Percentiles rank a stretch among this genome's conserved stretches.
Conservation (phyloP, 1,284 basidiomycete species). For the Leccinum insolens region DNA sequence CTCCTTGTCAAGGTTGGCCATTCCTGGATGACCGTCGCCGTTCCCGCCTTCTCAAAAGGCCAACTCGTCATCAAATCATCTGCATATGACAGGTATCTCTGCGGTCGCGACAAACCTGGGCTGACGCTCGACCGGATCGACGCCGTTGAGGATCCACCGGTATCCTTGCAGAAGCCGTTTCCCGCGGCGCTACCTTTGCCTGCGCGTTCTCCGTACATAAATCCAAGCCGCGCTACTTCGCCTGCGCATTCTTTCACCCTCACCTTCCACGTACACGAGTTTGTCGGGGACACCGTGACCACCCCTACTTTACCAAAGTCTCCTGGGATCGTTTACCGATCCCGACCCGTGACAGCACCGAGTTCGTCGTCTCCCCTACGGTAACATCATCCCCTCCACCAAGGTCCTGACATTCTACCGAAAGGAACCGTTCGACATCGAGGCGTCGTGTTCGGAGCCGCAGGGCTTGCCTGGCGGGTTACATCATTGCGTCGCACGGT, state of each 20-base stretch:
- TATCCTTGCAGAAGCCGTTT: conserved; percentile 94
- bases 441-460: conserved; percentile 80
- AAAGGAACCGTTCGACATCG: conserved; percentile 83
- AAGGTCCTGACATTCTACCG: conserved; percentile 96
- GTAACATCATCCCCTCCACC: conserved; percentile 86
- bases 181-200: conserved; percentile 73
- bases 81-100: neutral
- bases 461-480: conserved; percentile 62
- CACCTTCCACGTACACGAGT: conserved; percentile 75
- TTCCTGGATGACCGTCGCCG: conserved; percentile 81
- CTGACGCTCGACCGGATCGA: conserved; percentile 93
- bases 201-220: neutral
- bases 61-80: conserved; percentile 68
- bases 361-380: conserved; percentile 82
- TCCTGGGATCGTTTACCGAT: conserved; percentile 79
- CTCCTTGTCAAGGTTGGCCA: conserved; percentile 94
- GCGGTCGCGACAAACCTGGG: conserved; percentile 47
- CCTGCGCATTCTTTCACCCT: neutral
- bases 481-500: conserved; percentile 77
- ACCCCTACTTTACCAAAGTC: conserved; percentile 87
- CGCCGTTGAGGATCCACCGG: conserved; percentile 88
- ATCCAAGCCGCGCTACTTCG: no score
- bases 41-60: conserved; percentile 92
- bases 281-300: conserved; percentile 74
- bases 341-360: conserved; percentile 79